Percentiles rank a stretch among this genome's conserved stretches.
phyloP scores from a whole-genome alignment of 2,329 filamentous ascomycete species.

The Thermoascus crustaceus region DNA sequence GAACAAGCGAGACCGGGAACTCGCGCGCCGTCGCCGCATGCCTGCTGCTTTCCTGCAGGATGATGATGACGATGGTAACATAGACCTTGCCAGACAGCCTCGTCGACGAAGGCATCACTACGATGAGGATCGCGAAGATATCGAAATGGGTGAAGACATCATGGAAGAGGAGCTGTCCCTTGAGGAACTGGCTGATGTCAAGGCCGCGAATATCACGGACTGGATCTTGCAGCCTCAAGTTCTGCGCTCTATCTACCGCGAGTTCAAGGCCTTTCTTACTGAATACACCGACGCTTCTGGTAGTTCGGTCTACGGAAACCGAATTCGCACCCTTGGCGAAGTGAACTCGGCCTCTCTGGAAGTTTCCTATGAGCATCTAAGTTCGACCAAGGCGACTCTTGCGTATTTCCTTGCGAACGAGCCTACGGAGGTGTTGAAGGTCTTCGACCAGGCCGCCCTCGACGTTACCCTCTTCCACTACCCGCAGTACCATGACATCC shows the following conservation, averaged over 20 bases:
- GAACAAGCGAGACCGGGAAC: constrained; percentile 54
- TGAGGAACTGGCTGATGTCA: constrained; percentile 85
- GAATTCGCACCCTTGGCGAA: constrained; percentile 91
- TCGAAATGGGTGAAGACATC: constrained; percentile 81
- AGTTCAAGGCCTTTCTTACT: constrained; percentile 96
- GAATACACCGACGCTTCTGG: constrained; percentile 88
- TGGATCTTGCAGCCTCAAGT: constrained; percentile 90
- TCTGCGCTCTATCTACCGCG: constrained; percentile 84
- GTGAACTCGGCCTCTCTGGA: constrained; percentile 94
- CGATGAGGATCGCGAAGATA: constrained; percentile 86
- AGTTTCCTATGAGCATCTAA: constrained; percentile 89
- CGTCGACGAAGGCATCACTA: constrained; percentile 81
- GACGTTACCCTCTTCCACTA: constrained; percentile 94
- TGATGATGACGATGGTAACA: constrained; percentile 76
- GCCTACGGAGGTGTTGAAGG: constrained; percentile 86
- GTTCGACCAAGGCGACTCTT: constrained; percentile 81
- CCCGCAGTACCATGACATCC: constrained; percentile 94
- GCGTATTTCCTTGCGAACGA: constrained; percentile 96
- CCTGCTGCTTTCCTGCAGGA: constrained; percentile 57
- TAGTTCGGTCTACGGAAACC: constrained; percentile 86
- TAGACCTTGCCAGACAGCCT: constrained; percentile 78
- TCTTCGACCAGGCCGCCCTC: constrained; percentile 95
- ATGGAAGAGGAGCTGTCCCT: constrained; percentile 94
- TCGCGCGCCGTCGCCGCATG: constrained; percentile 51
- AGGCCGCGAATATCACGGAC: constrained; percentile 84